Conservation (phyloP, 176 grass and related monocot genomes). For the Areca catechu region DNA sequence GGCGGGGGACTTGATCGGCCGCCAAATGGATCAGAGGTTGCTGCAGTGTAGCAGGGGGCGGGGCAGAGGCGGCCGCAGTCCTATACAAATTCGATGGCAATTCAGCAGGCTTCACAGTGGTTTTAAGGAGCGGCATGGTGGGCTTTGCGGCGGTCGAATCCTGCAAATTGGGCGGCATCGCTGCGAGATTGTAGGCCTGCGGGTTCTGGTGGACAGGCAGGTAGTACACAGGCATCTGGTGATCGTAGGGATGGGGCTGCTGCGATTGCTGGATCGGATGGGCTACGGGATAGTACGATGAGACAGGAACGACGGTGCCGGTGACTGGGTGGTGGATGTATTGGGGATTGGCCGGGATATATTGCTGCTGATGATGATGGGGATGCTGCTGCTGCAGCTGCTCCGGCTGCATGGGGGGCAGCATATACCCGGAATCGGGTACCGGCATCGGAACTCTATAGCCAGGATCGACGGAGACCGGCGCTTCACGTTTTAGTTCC, state of each 20-base stretch:
- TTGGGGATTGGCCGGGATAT: conserved; percentile 46
- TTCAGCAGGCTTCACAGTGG: conserved; percentile 45
- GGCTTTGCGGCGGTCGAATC: conserved; percentile 31
- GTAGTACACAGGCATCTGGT: conserved; percentile 64
- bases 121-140: conserved; percentile 31
- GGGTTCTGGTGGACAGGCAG: conserved; percentile 51
- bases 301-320: conserved; percentile 57
- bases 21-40: conserved; percentile 15
- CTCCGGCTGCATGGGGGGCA: conserved; percentile 30
- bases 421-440: conserved; percentile 29
- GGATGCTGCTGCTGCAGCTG: conserved; percentile 16
- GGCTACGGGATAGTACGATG: conserved; percentile 39
- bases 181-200: conserved; percentile 34
- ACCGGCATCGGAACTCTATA: conserved; percentile 42
- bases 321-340: conserved; percentile 73
- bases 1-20: conserved; percentile 12
- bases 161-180: conserved; percentile 24
- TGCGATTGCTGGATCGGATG: conserved; percentile 52
- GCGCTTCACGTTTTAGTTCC: conserved; percentile 46
- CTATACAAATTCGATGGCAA: conserved; percentile 48
- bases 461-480: conserved; percentile 21
- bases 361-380: conserved; percentile 42
- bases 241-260: conserved; percentile 36
- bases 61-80: conserved; percentile 19
- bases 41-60: conserved; percentile 22